Base-by-base conservation (phyloP, 768 basidiomycete species). In the Botryobasidium botryosum region DNA sequence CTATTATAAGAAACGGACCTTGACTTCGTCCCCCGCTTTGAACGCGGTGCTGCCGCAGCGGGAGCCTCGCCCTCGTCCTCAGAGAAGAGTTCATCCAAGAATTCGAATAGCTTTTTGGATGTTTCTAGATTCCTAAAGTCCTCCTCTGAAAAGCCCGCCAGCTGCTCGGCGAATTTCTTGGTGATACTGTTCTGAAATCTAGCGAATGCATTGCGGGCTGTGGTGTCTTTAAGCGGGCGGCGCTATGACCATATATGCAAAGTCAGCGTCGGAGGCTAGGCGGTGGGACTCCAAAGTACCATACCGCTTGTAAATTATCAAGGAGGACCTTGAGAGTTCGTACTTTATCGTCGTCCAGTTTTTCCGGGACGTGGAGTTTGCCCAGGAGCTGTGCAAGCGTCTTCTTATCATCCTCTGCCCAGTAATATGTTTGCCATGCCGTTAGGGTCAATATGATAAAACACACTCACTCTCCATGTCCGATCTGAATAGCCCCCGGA, bases 141-240 rank as follows among this genome's bases (percentile, higher is more conserved):
- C 31, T 72, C 77, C 54, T 83, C 79, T 48, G 68, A 74, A 57
- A 85, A 79, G 47, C 69, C 70, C 48, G 76, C 74, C 10, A 88
- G 62, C 52, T 79, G 75, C 44, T 72, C 68, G 29, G 74, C 72
- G 50, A 77, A 87, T 53, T 74, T 77, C 66, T 85, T 88, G 40
- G 62, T 59, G 35, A 94, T 64, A 3, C 64, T 48, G 0, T 67
- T 57, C 26, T 83, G 75, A 55, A 92, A 90, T 50, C 75, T 77
- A 20, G 60, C 62, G 40, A 92, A 65, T 0, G 85, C 77, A 48
- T 79, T 88, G 35, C 71, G 74, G 12, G 78, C 60, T 47, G 69
- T 53, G 38, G 67, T 62, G 64, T 91, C 67, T 45, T 69, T 57
- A 56, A 71, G 48, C 0, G 75, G 75, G 28, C 69, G 69, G 64